A percentile compares a stretch with the other conserved stretches of the same genome.
Evolutionary conservation across 805 yeast genomes (phyloP).

Genomic region (Priceomyces fermenticarens): DNA sequence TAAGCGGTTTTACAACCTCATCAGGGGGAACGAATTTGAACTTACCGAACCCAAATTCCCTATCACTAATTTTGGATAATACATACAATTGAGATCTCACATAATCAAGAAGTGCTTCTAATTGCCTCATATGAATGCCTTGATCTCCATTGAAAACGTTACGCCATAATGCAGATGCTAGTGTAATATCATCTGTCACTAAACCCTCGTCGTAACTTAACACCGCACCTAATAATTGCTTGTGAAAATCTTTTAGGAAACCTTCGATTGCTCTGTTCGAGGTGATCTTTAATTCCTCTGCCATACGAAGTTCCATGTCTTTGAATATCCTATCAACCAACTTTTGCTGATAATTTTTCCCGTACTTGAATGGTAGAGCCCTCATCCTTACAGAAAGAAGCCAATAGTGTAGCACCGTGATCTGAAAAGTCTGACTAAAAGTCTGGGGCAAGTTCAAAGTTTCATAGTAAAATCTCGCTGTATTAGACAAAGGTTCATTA

Average conservation of each 20-base stretch:
- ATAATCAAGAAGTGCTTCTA: conserved; percentile 88
- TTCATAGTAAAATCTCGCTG: conserved; percentile 83
- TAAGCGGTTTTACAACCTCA: conserved; percentile 69
- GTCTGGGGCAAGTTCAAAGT: conserved; percentile 79
- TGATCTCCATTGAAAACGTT: conserved; percentile 85
- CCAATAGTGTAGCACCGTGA: conserved; percentile 90
- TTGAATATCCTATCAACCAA: conserved; percentile 83
- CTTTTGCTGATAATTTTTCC: conserved; percentile 87
- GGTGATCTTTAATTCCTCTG: conserved; percentile 79
- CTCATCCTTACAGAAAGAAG: conserved; percentile 92
- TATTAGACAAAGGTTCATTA: conserved; percentile 65
- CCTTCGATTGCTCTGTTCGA: conserved; percentile 81
- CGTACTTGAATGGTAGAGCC: conserved; percentile 88
- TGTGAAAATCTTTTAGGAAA: conserved; percentile 84
- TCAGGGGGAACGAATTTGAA: conserved; percentile 83
- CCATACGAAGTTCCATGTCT: conserved; percentile 83
- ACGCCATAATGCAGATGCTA: conserved; percentile 84
- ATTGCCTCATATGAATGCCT: conserved; percentile 73
- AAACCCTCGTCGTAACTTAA: conserved; percentile 93
- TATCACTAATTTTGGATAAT: conserved; percentile 77
- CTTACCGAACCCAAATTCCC: conserved; percentile 90
- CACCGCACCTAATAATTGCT: conserved; percentile 85
- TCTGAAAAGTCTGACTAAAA: conserved; percentile 95
- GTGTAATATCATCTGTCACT: conserved; percentile 69
- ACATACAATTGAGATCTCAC: conserved; percentile 88